Conservation (phyloP, 2,329 filamentous ascomycete genomes). For the Paecilomyces fulvus region DNA sequence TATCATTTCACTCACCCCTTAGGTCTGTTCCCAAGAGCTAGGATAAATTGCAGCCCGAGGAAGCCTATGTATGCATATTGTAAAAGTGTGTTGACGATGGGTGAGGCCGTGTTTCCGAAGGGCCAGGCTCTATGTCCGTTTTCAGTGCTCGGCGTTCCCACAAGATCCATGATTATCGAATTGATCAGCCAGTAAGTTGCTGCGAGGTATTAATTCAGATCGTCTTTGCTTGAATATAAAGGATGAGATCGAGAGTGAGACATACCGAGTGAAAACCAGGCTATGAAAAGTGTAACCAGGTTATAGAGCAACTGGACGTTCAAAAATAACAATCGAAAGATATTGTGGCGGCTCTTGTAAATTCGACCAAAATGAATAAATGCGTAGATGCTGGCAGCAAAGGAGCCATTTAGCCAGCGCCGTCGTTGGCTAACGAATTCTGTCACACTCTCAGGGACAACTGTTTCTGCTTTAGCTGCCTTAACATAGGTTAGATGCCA, state of each 20-base stretch:
- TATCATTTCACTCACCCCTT: conserved; percentile 52
- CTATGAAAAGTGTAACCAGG: conserved; percentile 74
- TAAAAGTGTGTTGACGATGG: conserved; percentile 81
- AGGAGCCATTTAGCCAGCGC: conserved; percentile 98
- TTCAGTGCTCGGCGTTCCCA: conserved; percentile 58
- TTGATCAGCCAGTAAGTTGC: conserved; percentile 97
- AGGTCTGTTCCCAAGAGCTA: conserved; percentile 90
- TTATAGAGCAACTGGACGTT: conserved; percentile 97
- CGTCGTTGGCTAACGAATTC: conserved; percentile 98
- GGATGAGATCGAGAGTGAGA: background rate
- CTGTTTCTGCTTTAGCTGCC: conserved; percentile 95
- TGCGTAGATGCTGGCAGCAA: conserved; percentile 92
- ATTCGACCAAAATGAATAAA: conserved; percentile 97
- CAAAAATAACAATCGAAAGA: conserved; percentile 97
- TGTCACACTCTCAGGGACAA: conserved; percentile 91
- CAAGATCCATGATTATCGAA: conserved; percentile 95
- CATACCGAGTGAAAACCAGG: conserved; percentile 69
- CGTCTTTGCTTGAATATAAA: too few species aligned
- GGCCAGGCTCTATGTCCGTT: conserved; percentile 65
- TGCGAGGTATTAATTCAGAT: conserved; percentile 31
- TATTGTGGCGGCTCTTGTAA: conserved; percentile 97
- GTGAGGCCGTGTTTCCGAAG: conserved; percentile 78
- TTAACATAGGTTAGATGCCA: conserved; percentile 99
- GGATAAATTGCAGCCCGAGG: conserved; percentile 87
- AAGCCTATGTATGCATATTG: conserved; percentile 90